Percentiles rank a stretch among this genome's conserved stretches.
Evolutionary conservation across 768 basidiomycete genomes (phyloP).

Genomic region (Pleurotus djamor): DNA sequence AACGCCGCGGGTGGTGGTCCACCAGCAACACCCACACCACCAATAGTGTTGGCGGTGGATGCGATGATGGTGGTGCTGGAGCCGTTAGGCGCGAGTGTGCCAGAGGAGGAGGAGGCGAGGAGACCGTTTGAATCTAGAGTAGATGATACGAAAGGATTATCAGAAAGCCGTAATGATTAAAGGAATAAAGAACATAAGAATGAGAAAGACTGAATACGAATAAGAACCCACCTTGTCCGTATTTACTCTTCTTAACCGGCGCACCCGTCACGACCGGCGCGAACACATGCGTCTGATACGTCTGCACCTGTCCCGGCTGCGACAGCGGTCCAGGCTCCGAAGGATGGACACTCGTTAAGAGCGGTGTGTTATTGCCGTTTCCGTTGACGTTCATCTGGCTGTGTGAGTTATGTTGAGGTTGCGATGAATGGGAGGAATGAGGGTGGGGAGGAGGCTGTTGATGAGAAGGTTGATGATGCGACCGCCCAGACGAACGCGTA

Average conservation of each 20-base stretch:
- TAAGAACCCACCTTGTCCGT: constrained; percentile 16
- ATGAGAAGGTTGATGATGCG: neutral
- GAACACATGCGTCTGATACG: constrained; percentile 68
- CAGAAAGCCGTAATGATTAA: too few species aligned
- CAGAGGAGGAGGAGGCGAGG: too few species aligned
- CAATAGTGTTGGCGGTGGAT: too few species aligned
- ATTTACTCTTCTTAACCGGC: constrained; percentile 66
- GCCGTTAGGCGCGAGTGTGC: too few species aligned
- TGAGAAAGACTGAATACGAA: constrained; percentile 5
- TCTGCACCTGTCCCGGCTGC: constrained; percentile 27
- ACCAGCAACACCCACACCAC: too few species aligned
- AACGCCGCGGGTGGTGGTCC: constrained; percentile 26
- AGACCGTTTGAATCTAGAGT: too few species aligned
- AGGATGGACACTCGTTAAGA: constrained; percentile 8
- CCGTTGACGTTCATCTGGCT: too few species aligned
- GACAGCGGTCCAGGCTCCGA: constrained; percentile 15
- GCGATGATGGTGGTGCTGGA: too few species aligned
- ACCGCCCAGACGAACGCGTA: neutral
- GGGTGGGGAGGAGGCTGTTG: constrained; percentile 10
- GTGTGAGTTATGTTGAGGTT: constrained; percentile 8
- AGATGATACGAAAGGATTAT: too few species aligned
- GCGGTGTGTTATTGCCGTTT: neutral
- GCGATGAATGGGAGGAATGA: too few species aligned
- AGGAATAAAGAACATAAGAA: constrained; percentile 2
- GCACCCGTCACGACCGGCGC: constrained; percentile 74